Evolutionary conservation across 2,329 filamentous ascomycete species (phyloP), one percentile per base, ranked within the genome.

Genomic region (Trichoderma koningii): DNA sequence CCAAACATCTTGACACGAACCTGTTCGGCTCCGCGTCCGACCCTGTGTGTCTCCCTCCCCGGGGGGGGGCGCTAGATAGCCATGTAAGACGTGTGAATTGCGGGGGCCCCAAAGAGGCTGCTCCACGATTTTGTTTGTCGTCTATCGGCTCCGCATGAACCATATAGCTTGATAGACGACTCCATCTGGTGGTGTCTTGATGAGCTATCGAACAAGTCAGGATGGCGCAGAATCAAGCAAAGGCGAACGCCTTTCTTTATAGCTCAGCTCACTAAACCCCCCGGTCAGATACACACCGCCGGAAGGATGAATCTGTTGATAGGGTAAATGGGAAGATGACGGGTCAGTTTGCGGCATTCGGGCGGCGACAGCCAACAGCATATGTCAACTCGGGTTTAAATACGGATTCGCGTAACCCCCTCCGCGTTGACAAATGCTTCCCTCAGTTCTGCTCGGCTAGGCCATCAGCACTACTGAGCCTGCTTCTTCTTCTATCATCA

Each of bases 271-370:
- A 34, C 55, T 57, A 47, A 34, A 23, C 2, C 28, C 15, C 21
- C 41, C 44, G 26, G 42, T 57, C 19, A n/a, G 15, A 17, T 14
- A 44, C 38, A 52, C 34, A 52, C 50, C 50, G 50, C 50, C 50
- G 30, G 15, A n/a, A 52, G 34, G 30, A 52, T 30, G 26, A 52
- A 12, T 7, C 55, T 44, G 42, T 47, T 57, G 55, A 57, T 45
- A 45, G 55, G 42, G 17, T 30, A 57, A 57, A 55, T 6, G 52
- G 52, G 52, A 55, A 42, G 34, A 55, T 52, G 50, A 52, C 50
- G 7, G 38, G 38, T 42, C 34, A 55, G 34, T 42, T 55, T 55
- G 21, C 52, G 41, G 17, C 45, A 47, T 15, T 34, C 55, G 41
- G 41, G 26, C 55, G 26, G 48, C 48, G 26, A 19, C 15, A 47